Base-by-base conservation (phyloP, 441 rosid species). In the Populus tomentosa region DNA sequence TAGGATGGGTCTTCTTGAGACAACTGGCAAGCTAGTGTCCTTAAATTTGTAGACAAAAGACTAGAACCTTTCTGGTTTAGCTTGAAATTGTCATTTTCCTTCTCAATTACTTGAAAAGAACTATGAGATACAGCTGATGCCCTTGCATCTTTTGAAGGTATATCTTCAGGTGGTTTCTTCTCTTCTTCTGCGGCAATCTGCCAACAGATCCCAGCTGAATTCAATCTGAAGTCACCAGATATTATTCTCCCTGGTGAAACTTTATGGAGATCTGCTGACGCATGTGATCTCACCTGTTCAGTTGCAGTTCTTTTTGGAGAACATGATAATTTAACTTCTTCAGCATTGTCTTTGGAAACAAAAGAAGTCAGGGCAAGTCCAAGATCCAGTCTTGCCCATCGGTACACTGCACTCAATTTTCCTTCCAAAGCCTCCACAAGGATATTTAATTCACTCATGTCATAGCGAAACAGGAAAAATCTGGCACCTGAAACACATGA, bases 371-470 rank as follows among this genome's bases (percentile, higher is more conserved):
- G 86, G 78, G 97, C 94, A 77, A 97, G 85, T 72, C 98, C 99
- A 82, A 97, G 95, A 88, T 94, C 98, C 59, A 88, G 91, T 84
- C 87, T 91, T 36, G 98, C 98, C 99, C 99, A 97, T 87, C 97
- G 87, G 85, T 94, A 97, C 42, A 97, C 89, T 71, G 99, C 91
- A 82, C 98, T 91, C 78, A 97, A 76, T 85, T 93, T 97, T 74
- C 99, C 99, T 89, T 93, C 98, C 87, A 97, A 82, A 67, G 99
- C 99, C 86, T 94, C 98, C 53, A 90, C 90, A 72, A 97, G 98
- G 84, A 97, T 88, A 81, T 92, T 83, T 76, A 97, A 85, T 79
- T 97, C 99, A 81, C 81, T 87, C 69, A 89, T 82, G 76, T 93
- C 94, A 71, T 97, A 93, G 71, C 99, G 98, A 81, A 90, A 97